A percentile compares a stretch with the other conserved stretches of the same genome.
Conservation (phyloP, 129 eudicot species). For the Scalesia atractyloides region DNA sequence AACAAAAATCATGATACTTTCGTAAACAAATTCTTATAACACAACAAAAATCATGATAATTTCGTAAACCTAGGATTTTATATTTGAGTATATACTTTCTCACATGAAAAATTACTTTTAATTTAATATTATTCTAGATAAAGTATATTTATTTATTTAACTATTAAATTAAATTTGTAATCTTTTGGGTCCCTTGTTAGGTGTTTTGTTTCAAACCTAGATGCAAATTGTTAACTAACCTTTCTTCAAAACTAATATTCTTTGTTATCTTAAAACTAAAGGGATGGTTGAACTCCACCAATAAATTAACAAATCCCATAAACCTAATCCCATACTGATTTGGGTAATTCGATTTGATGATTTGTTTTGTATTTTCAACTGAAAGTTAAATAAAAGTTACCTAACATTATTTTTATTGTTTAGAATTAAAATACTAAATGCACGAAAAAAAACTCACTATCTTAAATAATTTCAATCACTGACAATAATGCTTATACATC, state of each 20-base stretch:
- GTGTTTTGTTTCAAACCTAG: neutral
- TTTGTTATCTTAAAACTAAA: constrained; percentile 19
- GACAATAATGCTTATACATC: too few relatives aligned
- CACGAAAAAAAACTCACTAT: too few relatives aligned
- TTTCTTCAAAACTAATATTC: constrained; percentile 24
- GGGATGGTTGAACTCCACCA: constrained; percentile 35
- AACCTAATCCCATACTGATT: constrained; percentile 28
- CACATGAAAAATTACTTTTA: too few relatives aligned
- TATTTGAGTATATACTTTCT: too few relatives aligned
- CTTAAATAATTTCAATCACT: too few relatives aligned
- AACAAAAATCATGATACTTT: too few relatives aligned
- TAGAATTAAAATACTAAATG: too few relatives aligned
- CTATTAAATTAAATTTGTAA: neutral
- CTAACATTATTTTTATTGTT: neutral
- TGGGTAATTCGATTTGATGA: neutral
- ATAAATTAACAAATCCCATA: constrained; percentile 26
- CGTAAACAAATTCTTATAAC: too few relatives aligned
- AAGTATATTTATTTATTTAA: neutral
- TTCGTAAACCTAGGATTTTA: too few relatives aligned
- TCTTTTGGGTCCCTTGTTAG: constrained; percentile 22
- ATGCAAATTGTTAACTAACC: neutral
- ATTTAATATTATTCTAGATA: too few relatives aligned
- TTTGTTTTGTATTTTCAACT: neutral
- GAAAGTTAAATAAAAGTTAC: neutral
- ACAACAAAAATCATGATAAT: too few relatives aligned